Evolutionary conservation across 2,329 filamentous ascomycete genomes (phyloP).

Genomic region (Amauroascus verrucosus): DNA sequence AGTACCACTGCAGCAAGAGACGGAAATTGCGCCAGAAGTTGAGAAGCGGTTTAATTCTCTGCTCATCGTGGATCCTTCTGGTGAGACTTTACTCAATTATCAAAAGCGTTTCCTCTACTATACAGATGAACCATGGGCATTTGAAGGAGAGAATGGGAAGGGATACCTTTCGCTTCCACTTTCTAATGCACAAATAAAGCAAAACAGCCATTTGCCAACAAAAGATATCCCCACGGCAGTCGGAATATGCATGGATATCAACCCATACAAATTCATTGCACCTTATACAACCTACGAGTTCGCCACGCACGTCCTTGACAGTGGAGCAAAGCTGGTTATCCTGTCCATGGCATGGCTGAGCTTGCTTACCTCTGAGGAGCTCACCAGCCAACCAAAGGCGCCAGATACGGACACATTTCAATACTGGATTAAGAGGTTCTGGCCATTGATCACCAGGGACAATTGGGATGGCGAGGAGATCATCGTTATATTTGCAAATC

Average conservation of each 20-base stretch:
- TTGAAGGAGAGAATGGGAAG: conserved; percentile 35
- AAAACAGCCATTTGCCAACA: conserved; percentile 2
- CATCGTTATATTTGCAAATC: conserved; percentile 40
- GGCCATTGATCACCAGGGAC: conserved; percentile 36
- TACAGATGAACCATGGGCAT: conserved; percentile 56
- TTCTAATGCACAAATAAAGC: neutral
- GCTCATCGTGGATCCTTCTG: conserved; percentile 47
- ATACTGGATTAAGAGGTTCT: conserved; percentile 54
- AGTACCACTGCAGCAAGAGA: conserved; percentile 15
- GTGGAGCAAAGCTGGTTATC: conserved; percentile 44
- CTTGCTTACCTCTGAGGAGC: conserved; percentile 39
- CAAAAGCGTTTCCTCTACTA: conserved; percentile 57
- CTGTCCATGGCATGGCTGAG: conserved; percentile 57
- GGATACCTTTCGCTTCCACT: conserved; percentile 24
- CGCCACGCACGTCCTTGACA: conserved; percentile 43
- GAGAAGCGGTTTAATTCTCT: conserved; percentile 46
- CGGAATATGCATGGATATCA: conserved; percentile 48
- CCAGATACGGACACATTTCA: conserved; percentile 52
- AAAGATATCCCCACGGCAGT: conserved; percentile 33
- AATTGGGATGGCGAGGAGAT: conserved; percentile 24
- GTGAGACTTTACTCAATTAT: conserved; percentile 49
- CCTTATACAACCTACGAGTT: conserved; percentile 53
- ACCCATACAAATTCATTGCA: conserved; percentile 51
- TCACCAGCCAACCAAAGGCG: conserved; percentile 34
- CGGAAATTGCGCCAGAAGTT: conserved; percentile 1